A percentile compares a stretch with the other conserved stretches of the same genome.
phyloP scores from a whole-genome alignment of 768 basidiomycete species.

The Chiua virens region DNA sequence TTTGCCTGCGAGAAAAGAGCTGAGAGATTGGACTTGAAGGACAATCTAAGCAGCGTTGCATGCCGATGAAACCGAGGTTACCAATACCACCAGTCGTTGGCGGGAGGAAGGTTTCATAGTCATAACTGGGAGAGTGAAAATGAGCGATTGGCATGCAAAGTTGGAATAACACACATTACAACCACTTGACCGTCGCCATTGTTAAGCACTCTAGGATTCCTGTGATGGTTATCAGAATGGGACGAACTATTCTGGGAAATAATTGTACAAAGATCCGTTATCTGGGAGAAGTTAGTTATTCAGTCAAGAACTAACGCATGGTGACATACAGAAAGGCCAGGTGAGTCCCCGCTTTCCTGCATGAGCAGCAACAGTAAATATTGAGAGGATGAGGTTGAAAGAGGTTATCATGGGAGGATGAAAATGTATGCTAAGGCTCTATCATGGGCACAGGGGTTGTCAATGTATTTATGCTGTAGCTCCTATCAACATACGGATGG shows the following conservation, averaged over 20 bases:
- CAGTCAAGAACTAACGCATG: not conserved
- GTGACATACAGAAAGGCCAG: conserved; percentile 35
- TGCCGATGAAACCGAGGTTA: conserved; percentile 39
- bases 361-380: conserved; percentile 18
- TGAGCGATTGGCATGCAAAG: not conserved
- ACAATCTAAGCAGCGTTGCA: conserved; percentile 39
- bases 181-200: conserved; percentile 36
- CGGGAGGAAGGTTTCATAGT: conserved; percentile 37
- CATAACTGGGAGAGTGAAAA: conserved; percentile 27
- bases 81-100: conserved; percentile 35
- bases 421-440: not conserved
- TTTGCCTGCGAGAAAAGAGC: conserved; percentile 32
- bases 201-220: conserved; percentile 30
- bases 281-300: conserved; percentile 13
- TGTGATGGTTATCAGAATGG: conserved; percentile 8
- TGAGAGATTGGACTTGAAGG: conserved; percentile 34
- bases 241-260: not conserved
- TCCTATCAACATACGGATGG: not conserved
- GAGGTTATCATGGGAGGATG: conserved; percentile 17
- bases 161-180: conserved; percentile 26
- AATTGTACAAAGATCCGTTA: conserved; percentile 31
- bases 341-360: conserved; percentile 40
- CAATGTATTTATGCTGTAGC: conserved; percentile 14
- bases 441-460: too few species aligned
- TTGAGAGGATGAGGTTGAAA: conserved; percentile 12